These are phyloP conservation scores for Kingdonia uniflora DNA, from an alignment of 164 flowering plant genomes.

Conservation along the genomic window DNA sequence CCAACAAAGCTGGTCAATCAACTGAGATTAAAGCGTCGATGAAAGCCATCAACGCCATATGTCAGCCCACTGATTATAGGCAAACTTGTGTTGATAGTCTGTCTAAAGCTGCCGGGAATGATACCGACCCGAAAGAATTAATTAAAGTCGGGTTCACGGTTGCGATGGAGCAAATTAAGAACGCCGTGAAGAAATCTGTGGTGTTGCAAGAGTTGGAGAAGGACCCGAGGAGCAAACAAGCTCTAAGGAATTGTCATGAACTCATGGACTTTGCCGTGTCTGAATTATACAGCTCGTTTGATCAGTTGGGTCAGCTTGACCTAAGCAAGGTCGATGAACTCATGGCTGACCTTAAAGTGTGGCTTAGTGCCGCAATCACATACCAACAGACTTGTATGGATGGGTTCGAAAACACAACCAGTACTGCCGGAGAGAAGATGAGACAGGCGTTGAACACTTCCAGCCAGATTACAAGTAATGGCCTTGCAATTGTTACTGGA, in stretches of 20 bases:
- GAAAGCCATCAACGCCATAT: conserved; percentile 44
- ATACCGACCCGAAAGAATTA: conserved; percentile 51
- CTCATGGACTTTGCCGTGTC: conserved; percentile 30
- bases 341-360: conserved; percentile 38
- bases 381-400: conserved; percentile 72
- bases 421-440: conserved; percentile 42
- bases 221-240: conserved; percentile 29
- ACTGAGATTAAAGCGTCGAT: conserved; percentile 16
- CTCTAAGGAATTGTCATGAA: conserved; percentile 28
- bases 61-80: conserved; percentile 50
- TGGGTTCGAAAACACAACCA: conserved; percentile 37
- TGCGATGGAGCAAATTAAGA: conserved; percentile 21
- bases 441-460: conserved; percentile 32
- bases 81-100: conserved; percentile 38
- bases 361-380: conserved; percentile 65
- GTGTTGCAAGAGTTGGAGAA: conserved; percentile 32
- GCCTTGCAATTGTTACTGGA: conserved; percentile 42
- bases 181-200: conserved; percentile 24
- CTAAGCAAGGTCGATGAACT: conserved; percentile 27
- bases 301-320: conserved; percentile 12
- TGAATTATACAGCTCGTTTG: conserved; percentile 26
- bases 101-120: conserved; percentile 19
- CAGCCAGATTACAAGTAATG: conserved; percentile 36
- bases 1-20: not conserved
- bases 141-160: conserved; percentile 34